Conservation (phyloP, 768 basidiomycete species). For the Candolleomyces eurysporus region DNA sequence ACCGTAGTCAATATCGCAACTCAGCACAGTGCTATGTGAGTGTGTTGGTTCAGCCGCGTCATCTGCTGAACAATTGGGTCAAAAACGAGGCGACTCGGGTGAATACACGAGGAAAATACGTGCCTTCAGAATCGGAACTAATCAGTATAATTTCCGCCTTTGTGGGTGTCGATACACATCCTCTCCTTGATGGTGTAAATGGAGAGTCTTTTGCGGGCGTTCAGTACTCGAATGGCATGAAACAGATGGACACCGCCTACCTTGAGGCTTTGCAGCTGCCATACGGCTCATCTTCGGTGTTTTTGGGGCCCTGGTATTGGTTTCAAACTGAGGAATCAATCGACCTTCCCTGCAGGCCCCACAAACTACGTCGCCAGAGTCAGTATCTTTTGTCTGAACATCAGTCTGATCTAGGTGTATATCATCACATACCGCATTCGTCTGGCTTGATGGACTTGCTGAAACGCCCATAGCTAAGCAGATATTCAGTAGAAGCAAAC, state of each 20-base stretch:
- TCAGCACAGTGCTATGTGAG: not conserved
- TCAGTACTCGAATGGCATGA: not conserved
- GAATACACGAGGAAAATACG: not conserved
- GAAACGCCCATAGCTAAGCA: conserved; percentile 64
- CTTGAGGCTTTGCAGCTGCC: conserved; percentile 44
- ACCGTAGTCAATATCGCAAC: conserved; percentile 13
- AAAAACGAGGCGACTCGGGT: not conserved
- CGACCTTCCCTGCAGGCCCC: conserved; percentile 61
- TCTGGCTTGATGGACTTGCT: conserved; percentile 70
- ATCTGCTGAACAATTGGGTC: not conserved
- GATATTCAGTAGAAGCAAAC: conserved; percentile 1
- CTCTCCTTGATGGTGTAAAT: conserved; percentile 8
- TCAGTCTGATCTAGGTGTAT: not conserved
- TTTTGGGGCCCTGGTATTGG: conserved; percentile 33
- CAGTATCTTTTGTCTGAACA: too few relatives aligned
- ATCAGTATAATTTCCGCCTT: conserved; percentile 5
- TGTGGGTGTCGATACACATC: not conserved
- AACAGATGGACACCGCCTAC: conserved; percentile 23
- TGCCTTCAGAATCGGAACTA: conserved; percentile 10
- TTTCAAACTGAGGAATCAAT: conserved; percentile 55
- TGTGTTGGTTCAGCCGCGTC: not conserved
- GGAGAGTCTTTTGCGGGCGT: conserved; percentile 32
- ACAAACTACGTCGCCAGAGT: conserved; percentile 45
- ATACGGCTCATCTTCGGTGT: conserved; percentile 39
- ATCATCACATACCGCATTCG: conserved; percentile 52